Conservation (phyloP, 768 basidiomycete species). For the Boletus sp. region DNA sequence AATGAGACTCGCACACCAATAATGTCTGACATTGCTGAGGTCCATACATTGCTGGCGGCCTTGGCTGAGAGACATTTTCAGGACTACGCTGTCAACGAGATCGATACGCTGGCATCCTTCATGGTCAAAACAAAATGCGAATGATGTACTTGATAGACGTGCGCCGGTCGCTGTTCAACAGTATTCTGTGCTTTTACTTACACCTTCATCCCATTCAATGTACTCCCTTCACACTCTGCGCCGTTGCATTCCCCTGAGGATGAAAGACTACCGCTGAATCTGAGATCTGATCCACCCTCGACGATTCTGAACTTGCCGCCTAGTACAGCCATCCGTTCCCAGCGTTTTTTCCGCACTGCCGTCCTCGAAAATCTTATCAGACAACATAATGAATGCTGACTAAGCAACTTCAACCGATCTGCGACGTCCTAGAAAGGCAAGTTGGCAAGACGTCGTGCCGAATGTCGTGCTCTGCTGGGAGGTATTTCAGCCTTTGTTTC, state of each 20-base stretch:
- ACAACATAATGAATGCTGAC: slow-evolving; percentile 14
- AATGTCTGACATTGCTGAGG: slow-evolving; percentile 65
- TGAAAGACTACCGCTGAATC: slow-evolving; percentile 2
- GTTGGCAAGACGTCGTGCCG: not conserved
- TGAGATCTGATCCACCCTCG: not conserved
- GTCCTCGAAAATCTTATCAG: slow-evolving; percentile 27
- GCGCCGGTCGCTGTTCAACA: slow-evolving; percentile 17
- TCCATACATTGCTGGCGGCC: slow-evolving; percentile 63
- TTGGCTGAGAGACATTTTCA: slow-evolving; percentile 76
- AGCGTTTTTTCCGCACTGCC: not conserved
- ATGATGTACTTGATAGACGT: slow-evolving; percentile 22
- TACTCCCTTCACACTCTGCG: slow-evolving; percentile 12
- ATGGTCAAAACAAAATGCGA: slow-evolving; percentile 70
- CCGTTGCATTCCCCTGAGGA: not conserved
- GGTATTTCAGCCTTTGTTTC: not conserved
- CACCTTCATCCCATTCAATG: slow-evolving; percentile 9
- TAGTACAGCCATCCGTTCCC: not conserved
- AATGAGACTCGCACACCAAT: slow-evolving; percentile 57
- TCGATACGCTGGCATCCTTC: slow-evolving; percentile 78
- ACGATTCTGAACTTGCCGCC: not conserved
- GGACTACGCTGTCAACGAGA: slow-evolving; percentile 62
- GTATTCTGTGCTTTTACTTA: slow-evolving; percentile 6
- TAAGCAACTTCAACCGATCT: slow-evolving; percentile 11
- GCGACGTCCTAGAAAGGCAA: slow-evolving; percentile 10
- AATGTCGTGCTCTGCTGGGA: not conserved